Percentiles rank a stretch among this genome's conserved stretches.
Conservation (phyloP, 306 rosid genomes). For the apple (Malus domestica) region DNA sequence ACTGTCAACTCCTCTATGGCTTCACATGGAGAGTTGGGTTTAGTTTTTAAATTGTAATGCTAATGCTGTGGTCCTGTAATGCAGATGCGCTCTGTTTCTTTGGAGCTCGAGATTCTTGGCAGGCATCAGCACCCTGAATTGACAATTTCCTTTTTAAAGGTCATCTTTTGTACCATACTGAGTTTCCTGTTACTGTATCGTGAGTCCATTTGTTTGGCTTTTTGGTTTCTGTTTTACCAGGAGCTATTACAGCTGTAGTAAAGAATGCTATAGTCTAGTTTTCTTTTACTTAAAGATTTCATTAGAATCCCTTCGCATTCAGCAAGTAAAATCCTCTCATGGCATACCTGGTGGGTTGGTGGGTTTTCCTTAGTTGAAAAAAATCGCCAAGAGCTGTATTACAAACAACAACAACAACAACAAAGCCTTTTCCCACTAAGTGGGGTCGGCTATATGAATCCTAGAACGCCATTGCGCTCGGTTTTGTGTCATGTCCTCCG, state of each 20-base stretch:
- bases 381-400: background rate
- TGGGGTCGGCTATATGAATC: no score
- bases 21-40: background rate
- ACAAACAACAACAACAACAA: no score
- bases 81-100: conserved; percentile 78
- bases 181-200: background rate
- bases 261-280: background rate
- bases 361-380: background rate
- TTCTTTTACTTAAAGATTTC: background rate
- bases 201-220: background rate
- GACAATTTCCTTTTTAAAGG: conserved; percentile 81
- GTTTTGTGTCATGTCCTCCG: no score
- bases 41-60: background rate
- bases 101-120: conserved; percentile 92
- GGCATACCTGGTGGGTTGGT: background rate
- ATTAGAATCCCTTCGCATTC: background rate
- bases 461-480: no score
- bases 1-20: background rate
- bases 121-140: conserved; percentile 89
- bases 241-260: background rate
- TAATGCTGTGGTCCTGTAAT: conserved; percentile 25
- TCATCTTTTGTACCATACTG: background rate
- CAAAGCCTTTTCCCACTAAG: no score
- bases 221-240: background rate
- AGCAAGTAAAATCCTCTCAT: background rate